phyloP scores from a whole-genome alignment of 768 basidiomycete genomes.

The Russula earlei region DNA sequence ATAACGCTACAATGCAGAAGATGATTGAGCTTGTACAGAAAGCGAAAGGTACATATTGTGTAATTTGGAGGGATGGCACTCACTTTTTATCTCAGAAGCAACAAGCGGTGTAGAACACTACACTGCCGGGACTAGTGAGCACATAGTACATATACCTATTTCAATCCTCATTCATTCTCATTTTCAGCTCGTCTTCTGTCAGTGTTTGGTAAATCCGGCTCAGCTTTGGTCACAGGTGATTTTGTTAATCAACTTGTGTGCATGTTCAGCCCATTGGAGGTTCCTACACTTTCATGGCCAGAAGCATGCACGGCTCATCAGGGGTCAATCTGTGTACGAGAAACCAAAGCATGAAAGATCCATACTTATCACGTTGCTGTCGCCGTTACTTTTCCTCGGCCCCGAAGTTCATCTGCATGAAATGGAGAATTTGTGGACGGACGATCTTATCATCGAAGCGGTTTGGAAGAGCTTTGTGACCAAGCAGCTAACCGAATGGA shows the following conservation, averaged over 20 bases:
- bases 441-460: slow-evolving; percentile 6
- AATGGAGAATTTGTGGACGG: slow-evolving; percentile 11
- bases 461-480: slow-evolving; percentile 10
- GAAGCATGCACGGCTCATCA: slow-evolving; percentile 7
- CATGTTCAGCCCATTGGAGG: slow-evolving; percentile 11
- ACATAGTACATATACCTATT: not conserved
- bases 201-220: not conserved
- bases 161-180: not conserved
- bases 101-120: not conserved
- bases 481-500: slow-evolving; percentile 10
- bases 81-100: not conserved
- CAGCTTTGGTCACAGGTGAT: not conserved
- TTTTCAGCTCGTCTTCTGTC: slow-evolving; percentile 2
- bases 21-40: slow-evolving; percentile 4
- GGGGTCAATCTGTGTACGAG: slow-evolving; percentile 5
- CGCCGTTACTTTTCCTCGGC: slow-evolving; percentile 15
- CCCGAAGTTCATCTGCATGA: slow-evolving; percentile 17
- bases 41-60: not conserved
- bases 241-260: not conserved
- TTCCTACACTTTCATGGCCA: slow-evolving; percentile 18
- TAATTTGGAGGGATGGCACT: not conserved
- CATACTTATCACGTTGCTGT: slow-evolving; percentile 7
- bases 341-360: not conserved
- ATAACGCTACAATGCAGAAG: not conserved
- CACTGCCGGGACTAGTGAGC: not conserved